Conservation (phyloP, 352 stramenopile genomes). For the Globisporangium acanthophoron region DNA sequence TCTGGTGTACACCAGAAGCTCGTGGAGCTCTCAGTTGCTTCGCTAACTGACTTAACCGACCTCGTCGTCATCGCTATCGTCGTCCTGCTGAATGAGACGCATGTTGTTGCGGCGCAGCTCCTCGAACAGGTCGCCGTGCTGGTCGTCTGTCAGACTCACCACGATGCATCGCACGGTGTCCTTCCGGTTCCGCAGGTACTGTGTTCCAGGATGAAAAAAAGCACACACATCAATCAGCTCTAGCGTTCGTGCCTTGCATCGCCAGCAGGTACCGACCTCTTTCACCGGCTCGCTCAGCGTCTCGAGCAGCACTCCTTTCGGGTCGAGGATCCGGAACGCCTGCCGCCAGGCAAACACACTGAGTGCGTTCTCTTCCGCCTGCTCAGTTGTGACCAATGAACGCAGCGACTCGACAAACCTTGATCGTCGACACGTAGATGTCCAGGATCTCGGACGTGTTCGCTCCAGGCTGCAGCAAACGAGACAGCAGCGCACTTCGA, state of each 20-base stretch:
- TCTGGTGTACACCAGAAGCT: background rate
- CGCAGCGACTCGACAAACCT: slow-evolving; percentile 31
- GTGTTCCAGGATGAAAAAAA: background rate
- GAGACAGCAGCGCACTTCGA: slow-evolving; percentile 60
- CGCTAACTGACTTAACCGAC: slow-evolving; percentile 17
- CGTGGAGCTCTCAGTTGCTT: background rate
- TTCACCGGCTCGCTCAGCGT: slow-evolving; percentile 56
- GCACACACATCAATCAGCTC: background rate
- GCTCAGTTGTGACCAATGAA: background rate
- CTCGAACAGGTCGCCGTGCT: slow-evolving; percentile 94
- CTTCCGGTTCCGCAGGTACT: slow-evolving; percentile 91
- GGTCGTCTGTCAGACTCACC: slow-evolving; percentile 82
- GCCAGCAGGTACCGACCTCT: slow-evolving; percentile 29
- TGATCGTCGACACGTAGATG: slow-evolving; percentile 97
- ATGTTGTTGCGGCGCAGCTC: slow-evolving; percentile 92
- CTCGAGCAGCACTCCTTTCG: slow-evolving; percentile 90
- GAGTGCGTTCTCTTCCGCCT: background rate
- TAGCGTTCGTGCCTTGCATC: background rate
- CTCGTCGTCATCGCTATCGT: slow-evolving; percentile 93
- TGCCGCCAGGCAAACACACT: slow-evolving; percentile 10
- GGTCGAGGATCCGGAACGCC: slow-evolving; percentile 92
- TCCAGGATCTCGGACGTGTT: slow-evolving; percentile 96
- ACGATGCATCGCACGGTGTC: slow-evolving; percentile 98
- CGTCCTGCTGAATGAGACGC: slow-evolving; percentile 88
- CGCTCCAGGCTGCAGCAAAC: slow-evolving; percentile 93